phyloP scores from a whole-genome alignment of 371 early-diverging fungal genomes.

The Umbelopsis sp. region DNA sequence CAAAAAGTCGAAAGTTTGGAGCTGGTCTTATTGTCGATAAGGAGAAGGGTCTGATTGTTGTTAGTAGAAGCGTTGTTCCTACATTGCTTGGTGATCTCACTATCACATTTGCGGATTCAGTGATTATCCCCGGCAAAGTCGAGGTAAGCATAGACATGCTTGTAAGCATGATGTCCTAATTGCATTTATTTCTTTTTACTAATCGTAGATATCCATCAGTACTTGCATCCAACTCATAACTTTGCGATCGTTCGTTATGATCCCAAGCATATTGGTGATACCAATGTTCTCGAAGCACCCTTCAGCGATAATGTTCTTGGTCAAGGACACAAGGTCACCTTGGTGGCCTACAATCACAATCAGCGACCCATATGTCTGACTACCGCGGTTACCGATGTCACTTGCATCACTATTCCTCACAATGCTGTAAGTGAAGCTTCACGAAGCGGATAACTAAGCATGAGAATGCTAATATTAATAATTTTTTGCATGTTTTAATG shows the following conservation, averaged over 20 bases:
- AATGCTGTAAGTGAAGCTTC: slow-evolving; percentile 47
- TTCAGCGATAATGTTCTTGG: slow-evolving; percentile 60
- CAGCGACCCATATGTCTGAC: slow-evolving; percentile 74
- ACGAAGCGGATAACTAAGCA: not conserved
- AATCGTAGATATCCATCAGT: slow-evolving; percentile 28
- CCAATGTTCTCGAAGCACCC: slow-evolving; percentile 69
- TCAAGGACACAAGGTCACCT: slow-evolving; percentile 67
- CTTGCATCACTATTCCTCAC: slow-evolving; percentile 79
- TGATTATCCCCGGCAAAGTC: slow-evolving; percentile 77
- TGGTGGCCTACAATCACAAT: slow-evolving; percentile 82
- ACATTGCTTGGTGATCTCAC: slow-evolving; percentile 74
- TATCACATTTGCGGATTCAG: slow-evolving; percentile 78
- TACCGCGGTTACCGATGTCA: slow-evolving; percentile 80
- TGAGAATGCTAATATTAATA: not conserved
- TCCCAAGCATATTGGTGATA: slow-evolving; percentile 71
- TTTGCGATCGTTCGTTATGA: slow-evolving; percentile 78
- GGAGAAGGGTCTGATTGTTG: slow-evolving; percentile 70
- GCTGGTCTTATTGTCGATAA: slow-evolving; percentile 79
- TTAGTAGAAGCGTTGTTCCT: slow-evolving; percentile 74
- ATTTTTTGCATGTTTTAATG: not conserved
- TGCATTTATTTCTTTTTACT: slow-evolving; percentile 18
- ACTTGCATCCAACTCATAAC: slow-evolving; percentile 87
- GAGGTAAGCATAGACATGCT: slow-evolving; percentile 35
- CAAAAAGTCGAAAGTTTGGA: slow-evolving; percentile 66
- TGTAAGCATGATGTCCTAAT: not conserved